Conservation (phyloP, 192 early-diverging fungal species). For the Podila horticola region DNA sequence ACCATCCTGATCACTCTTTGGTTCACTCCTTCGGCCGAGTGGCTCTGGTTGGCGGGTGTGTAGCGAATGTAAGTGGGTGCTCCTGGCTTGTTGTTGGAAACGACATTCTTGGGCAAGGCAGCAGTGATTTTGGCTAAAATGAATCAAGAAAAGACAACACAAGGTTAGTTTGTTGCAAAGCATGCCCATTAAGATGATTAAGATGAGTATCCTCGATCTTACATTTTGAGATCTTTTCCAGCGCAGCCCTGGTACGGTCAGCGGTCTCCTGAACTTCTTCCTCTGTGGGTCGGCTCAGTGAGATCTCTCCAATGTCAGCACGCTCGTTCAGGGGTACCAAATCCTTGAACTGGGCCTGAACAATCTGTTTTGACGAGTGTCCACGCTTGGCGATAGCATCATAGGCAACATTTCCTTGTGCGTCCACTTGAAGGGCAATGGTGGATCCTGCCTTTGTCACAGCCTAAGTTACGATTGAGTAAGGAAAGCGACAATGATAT, state of each 20-base stretch:
- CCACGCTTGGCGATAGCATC: constrained; percentile 90
- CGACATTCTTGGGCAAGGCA: constrained; percentile 67
- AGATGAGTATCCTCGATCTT: neutral
- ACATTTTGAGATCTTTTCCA: constrained; percentile 89
- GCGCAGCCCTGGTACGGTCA: constrained; percentile 88
- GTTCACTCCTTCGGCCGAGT: constrained; percentile 76
- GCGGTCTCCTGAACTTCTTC: constrained; percentile 83
- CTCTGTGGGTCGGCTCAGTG: constrained; percentile 78
- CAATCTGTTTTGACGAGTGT: constrained; percentile 69
- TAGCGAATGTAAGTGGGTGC: constrained; percentile 92
- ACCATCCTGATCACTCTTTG: constrained; percentile 96
- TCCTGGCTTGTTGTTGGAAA: constrained; percentile 58
- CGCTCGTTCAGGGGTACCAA: constrained; percentile 78
- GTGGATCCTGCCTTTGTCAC: constrained; percentile 62
- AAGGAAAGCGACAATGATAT: too few species aligned
- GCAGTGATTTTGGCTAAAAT: constrained; percentile 70
- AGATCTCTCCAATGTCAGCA: constrained; percentile 74
- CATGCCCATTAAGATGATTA: neutral
- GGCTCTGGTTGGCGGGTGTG: constrained; percentile 82
- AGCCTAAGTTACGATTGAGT: neutral
- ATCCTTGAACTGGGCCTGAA: constrained; percentile 89
- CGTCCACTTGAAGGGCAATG: constrained; percentile 91
- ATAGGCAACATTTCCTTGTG: constrained; percentile 88
- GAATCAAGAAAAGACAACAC: neutral
- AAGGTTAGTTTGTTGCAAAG: too few species aligned